phyloP scores from a whole-genome alignment of 2,329 filamentous ascomycete genomes.

The Metarhizium album region DNA sequence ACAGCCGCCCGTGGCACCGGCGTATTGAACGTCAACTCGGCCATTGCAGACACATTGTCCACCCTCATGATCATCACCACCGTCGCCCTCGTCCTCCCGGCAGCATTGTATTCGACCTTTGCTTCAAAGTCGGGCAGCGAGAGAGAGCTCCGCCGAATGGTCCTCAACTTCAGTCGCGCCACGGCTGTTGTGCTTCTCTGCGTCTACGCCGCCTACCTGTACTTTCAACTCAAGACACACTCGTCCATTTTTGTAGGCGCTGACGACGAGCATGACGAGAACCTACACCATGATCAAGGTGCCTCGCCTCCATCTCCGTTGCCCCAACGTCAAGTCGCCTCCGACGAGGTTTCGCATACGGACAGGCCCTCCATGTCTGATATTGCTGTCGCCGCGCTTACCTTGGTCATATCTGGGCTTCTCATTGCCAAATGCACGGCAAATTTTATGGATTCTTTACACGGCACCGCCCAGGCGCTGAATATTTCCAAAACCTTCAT shows the following conservation, averaged over 20 bases:
- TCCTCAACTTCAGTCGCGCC: constrained; percentile 9
- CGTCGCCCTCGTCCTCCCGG: constrained; percentile 10
- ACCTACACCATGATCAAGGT: neutral
- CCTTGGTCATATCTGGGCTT: constrained; percentile 1
- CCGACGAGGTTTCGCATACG: neutral
- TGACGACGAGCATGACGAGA: neutral
- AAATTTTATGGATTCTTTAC: constrained; percentile 7
- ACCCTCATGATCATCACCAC: constrained; percentile 10
- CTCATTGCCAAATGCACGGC: constrained; percentile 8
- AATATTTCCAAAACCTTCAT: constrained; percentile 9
- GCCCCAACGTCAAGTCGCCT: neutral
- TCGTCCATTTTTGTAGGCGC: constrained; percentile 8
- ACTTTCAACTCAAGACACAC: constrained; percentile 11
- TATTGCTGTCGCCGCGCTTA: neutral
- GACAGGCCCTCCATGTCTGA: constrained; percentile 6
- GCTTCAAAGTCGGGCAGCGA: neutral
- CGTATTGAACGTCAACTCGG: constrained; percentile 9
- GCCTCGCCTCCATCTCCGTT: neutral
- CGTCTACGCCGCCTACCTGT: constrained; percentile 8
- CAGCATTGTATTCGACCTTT: constrained; percentile 8
- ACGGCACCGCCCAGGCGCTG: constrained; percentile 4
- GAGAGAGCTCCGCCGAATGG: constrained; percentile 4
- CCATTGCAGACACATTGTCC: constrained; percentile 10
- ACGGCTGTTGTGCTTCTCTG: constrained; percentile 8
- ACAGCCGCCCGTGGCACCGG: constrained; percentile 9